phyloP scores from a whole-genome alignment of 371 early-diverging fungal genomes.

The Coemansia sp. region DNA sequence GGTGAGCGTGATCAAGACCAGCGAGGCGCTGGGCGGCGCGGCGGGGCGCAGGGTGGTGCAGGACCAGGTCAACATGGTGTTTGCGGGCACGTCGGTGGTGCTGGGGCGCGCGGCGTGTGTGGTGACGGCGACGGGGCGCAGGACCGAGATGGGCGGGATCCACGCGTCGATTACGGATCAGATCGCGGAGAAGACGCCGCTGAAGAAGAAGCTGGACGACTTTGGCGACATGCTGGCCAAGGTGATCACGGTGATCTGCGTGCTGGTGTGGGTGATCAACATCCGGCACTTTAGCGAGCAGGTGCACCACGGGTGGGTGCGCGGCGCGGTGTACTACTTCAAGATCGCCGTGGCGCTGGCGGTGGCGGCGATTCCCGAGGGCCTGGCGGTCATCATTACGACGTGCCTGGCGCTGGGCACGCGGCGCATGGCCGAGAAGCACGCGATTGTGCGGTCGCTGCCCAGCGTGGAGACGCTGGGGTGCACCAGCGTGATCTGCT shows the following conservation, averaged over 20 bases:
- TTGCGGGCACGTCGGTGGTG: conserved; percentile 95
- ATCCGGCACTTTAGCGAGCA: conserved; percentile 93
- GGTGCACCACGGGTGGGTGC: conserved; percentile 85
- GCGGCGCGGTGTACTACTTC: conserved; percentile 91
- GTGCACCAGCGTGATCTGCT: conserved; percentile 95
- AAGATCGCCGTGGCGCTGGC: conserved; percentile 98
- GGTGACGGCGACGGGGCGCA: conserved; percentile 82
- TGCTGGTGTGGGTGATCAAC: conserved; percentile 96
- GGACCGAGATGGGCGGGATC: conserved; percentile 94
- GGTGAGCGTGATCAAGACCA: conserved; percentile 84
- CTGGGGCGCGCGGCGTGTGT: conserved; percentile 87
- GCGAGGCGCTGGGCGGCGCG: conserved; percentile 55
- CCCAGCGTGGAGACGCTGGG: conserved; percentile 96
- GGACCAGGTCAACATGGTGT: conserved; percentile 93
- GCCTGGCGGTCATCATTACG: conserved; percentile 95
- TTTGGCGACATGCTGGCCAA: conserved; percentile 96
- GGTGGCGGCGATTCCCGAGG: conserved; percentile 99
- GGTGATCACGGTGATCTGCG: conserved; percentile 91
- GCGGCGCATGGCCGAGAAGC: conserved; percentile 93
- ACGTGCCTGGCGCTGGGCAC: conserved; percentile 96
- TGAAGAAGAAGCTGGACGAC: conserved; percentile 93
- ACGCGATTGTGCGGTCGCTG: conserved; percentile 94
- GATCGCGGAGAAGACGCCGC: conserved; percentile 88
- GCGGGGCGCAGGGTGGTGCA: conserved; percentile 79
- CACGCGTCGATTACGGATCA: conserved; percentile 82